Evolutionary conservation across 2,329 filamentous ascomycete species (phyloP), one percentile per base, ranked within the genome.

Genomic region (Immersiporthe knoxdaviesiana): DNA sequence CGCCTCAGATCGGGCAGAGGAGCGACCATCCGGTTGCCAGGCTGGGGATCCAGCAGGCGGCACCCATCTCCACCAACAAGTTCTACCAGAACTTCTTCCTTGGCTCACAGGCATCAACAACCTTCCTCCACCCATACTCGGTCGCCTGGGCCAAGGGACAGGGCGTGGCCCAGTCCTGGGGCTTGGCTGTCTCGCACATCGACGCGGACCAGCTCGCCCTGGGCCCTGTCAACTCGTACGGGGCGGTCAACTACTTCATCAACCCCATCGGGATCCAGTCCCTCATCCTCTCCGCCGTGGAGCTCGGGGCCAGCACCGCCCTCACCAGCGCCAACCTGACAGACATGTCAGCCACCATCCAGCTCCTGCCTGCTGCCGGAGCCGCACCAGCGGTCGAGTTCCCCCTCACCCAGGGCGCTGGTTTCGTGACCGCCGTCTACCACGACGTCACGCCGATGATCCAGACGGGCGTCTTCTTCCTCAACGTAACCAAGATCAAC

Each of bases 251-350:
- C 37, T 97, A 91, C 76, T 97, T 92, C 74, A 85, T 91, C 76
- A 96, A 93, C 74, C 94, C 95, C 0, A 82, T 96, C 58, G 92
- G 92, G 0, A 91, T 97, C 35, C 91, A 97, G 75, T 93, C 92
- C 1, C 77, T 98, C 39, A 87, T 93, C 37, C 81, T 98, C 12
- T 96, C 93, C 0, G 94, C 94, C 1, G 81, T 82, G 21, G 93
- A 97, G 76, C 85, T 98, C 11, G 87, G 85, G 3, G 75, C 80
- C 2, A 83, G 81, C 16, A 93, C 92, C 0, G 78, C 81, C 8
- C 75, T 91, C 39, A 87, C 85, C 0, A 83, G 78, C 18, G 83
- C 87, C 77, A 82, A 79, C 73, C 78, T 85, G 72, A 90, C 83
- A 68, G 87, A 83, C 65, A 90, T 83, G 76, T 92, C 83, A 47